phyloP scores from a whole-genome alignment of 2,329 filamentous ascomycete species.

The Exophiala sideris region DNA sequence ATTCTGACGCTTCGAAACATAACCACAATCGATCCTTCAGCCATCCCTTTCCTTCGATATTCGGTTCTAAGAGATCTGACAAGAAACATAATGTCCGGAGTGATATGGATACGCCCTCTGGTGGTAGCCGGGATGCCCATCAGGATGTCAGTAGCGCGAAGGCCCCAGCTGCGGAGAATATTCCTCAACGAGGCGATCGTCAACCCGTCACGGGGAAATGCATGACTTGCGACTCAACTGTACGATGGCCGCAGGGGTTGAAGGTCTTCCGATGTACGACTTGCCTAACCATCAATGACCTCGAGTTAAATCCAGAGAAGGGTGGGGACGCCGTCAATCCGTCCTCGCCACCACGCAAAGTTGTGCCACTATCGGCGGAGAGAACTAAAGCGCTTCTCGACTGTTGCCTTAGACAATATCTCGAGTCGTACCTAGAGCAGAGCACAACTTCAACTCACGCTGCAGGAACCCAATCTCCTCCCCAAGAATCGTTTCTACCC shows the following conservation, averaged over 20 bases:
- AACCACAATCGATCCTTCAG: conserved; percentile 67
- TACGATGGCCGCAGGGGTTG: conserved; percentile 73
- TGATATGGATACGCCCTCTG: conserved; percentile 27
- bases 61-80: conserved; percentile 54
- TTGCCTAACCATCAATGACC: conserved; percentile 80
- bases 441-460: conserved; percentile 9
- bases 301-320: conserved; percentile 48
- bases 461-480: background rate
- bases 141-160: conserved; percentile 36
- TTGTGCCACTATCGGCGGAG: conserved; percentile 56
- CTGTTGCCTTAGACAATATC: conserved; percentile 51
- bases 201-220: conserved; percentile 70
- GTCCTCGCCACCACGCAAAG: conserved; percentile 10
- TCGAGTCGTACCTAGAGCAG: conserved; percentile 40
- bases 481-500: conserved; percentile 26
- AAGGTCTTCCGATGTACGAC: conserved; percentile 77
- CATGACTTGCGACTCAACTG: conserved; percentile 78
- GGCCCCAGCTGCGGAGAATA: conserved; percentile 26
- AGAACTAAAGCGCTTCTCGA: conserved; percentile 59
- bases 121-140: conserved; percentile 41
- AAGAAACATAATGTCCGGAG: conserved; percentile 49
- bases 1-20: conserved; percentile 18
- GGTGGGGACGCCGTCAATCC: conserved; percentile 1
- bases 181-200: conserved; percentile 38
- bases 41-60: conserved; percentile 73